Percentiles rank a stretch among this genome's conserved stretches.
phyloP scores from a whole-genome alignment of 1,139 yeast genomes.

The Suhomyces ambrosiae region DNA sequence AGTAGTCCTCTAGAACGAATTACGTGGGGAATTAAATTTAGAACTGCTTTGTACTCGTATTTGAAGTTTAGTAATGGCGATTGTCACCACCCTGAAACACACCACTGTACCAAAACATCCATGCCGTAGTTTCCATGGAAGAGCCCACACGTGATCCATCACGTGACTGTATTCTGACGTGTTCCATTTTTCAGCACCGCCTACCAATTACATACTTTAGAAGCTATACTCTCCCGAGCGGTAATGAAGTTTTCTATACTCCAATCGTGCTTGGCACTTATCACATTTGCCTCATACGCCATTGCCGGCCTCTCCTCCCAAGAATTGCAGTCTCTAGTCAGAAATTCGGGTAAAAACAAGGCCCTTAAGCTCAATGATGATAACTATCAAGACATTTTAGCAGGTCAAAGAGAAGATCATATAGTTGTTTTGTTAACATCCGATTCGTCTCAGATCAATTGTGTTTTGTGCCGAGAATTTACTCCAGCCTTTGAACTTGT shows the following conservation, averaged over 20 bases:
- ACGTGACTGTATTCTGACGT: conserved; percentile 10
- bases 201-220: too few species aligned
- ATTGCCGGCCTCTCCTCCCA: conserved; percentile 33
- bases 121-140: too few species aligned
- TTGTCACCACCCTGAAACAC: too few species aligned
- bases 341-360: conserved; percentile 23
- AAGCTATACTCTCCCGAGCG: too few species aligned
- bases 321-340: conserved; percentile 27
- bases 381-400: conserved; percentile 59
- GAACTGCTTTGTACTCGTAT: too few species aligned
- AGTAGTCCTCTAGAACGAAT: too few species aligned
- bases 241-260: conserved; percentile 14
- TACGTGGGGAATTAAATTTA: too few species aligned
- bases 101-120: too few species aligned
- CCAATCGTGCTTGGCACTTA: conserved; percentile 15
- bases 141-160: background rate
- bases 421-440: conserved; percentile 73
- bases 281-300: conserved; percentile 12
- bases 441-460: conserved; percentile 69
- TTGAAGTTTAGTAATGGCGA: too few species aligned
- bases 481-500: conserved; percentile 62
- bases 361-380: conserved; percentile 53
- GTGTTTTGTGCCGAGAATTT: conserved; percentile 72
- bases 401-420: conserved; percentile 72
- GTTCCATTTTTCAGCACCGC: conserved; percentile 8